Evolutionary conservation across 768 basidiomycete genomes (phyloP), one percentile per base, ranked within the genome.

Genomic region (Lentinula aciculospora): DNA sequence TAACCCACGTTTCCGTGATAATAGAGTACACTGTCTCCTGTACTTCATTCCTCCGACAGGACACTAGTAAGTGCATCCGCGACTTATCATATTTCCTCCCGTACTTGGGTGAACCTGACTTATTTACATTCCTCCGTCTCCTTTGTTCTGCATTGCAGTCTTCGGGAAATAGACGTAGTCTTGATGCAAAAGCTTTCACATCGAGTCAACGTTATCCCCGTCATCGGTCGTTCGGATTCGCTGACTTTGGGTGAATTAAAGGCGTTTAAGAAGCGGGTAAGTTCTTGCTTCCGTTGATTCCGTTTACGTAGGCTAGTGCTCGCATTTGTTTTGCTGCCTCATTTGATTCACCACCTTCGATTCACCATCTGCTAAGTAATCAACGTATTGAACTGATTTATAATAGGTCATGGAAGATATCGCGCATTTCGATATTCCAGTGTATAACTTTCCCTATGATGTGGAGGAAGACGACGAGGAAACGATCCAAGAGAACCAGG

Each of bases 371-470:
- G 51, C 1, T n/a, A 31, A 29, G 8, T 28, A 29, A 57, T 59
- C 44, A 61, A 29, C 39, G 51, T 53, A 62, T 42, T 31, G 36
- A 10, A 10, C 23, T 40, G 8, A 27, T 29, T 6, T 31, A 13
- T 28, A 63, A 19, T 60, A 92, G 89, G 84, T 94, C 60, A 92
- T 93, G 89, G 92, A 96, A 70, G 93, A 96, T 64, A 94, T 96
- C 63, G 87, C 89, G 64, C 77, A 92, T 75, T 92, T 92, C 71
- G 81, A 85, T 58, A 94, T 95, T 63, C 91, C 92, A 1, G 84
- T 94, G 47, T 94, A 94, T 76, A 94, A 94, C 77, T 95, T 95
- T 81, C 92, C 92, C 0, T 95, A 93, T 69, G 92, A 94, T 64
- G 81, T 88, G 3, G 93, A 96, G 65, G 93, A 96, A 71, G 93